These are phyloP conservation scores for Pseudodiploospora longispora DNA, from an alignment of 2,329 filamentous ascomycete genomes.

Conservation along the genomic window DNA sequence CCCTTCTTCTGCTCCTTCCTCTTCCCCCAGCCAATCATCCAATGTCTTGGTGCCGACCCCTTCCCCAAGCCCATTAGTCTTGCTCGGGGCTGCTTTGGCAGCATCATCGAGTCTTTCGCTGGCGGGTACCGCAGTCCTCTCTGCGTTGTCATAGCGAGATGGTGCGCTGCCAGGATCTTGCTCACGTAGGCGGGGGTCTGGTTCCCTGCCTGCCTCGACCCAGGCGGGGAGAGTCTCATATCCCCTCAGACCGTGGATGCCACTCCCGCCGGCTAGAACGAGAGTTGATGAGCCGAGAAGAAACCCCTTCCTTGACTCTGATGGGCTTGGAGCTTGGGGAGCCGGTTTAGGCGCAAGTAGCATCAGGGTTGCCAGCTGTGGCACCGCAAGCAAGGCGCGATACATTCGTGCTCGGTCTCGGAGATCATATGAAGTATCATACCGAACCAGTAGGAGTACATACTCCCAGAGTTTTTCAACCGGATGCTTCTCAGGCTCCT, in stretches of 20 bases:
- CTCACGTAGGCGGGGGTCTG: conserved; percentile 65
- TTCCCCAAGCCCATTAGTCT: conserved; percentile 45
- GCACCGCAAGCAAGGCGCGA: conserved; percentile 70
- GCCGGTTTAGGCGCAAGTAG: conserved; percentile 91
- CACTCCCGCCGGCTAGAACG: conserved; percentile 69
- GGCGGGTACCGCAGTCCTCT: conserved; percentile 42
- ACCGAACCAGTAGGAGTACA: conserved; percentile 73
- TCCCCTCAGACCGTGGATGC: conserved; percentile 64
- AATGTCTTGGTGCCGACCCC: conserved; percentile 63
- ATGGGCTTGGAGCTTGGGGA: conserved; percentile 82
- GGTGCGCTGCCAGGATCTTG: conserved; percentile 30
- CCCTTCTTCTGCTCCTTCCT: conserved; percentile 48
- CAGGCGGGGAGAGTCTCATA: conserved; percentile 77
- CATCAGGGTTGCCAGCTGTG: conserved; percentile 83
- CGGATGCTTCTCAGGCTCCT: conserved; percentile 44
- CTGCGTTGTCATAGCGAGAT: conserved; percentile 22
- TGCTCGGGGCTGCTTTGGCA: conserved; percentile 27
- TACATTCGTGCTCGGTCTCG: conserved; percentile 87
- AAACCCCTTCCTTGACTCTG: conserved; percentile 70
- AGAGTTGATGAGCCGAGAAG: conserved; percentile 78
- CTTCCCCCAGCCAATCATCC: conserved; percentile 86
- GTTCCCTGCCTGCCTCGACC: conserved; percentile 74
- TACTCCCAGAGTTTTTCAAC: conserved; percentile 79
- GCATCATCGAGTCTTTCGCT: conserved; percentile 57
- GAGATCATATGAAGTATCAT: conserved; percentile 91